These are phyloP conservation scores for Leccinum solheimii DNA, from an alignment of 1,284 basidiomycete genomes.

Conservation along the genomic window DNA sequence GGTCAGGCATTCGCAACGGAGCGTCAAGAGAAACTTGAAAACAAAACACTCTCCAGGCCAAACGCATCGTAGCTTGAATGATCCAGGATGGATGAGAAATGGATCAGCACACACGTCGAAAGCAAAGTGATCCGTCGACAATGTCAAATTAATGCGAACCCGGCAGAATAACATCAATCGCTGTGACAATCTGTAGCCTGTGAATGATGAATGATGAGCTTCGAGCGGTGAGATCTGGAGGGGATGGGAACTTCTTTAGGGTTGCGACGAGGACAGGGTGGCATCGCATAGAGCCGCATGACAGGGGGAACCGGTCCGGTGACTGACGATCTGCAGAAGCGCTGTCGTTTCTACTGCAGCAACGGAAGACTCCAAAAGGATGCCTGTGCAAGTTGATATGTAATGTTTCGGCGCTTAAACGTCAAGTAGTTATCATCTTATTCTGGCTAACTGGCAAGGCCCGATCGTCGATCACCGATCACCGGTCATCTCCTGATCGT, in stretches of 20 bases:
- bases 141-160: not conserved
- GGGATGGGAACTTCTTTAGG: not conserved
- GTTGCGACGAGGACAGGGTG: not conserved
- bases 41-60: not conserved
- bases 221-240: not conserved
- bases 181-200: not conserved
- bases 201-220: not conserved
- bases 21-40: not conserved
- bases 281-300: not conserved
- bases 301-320: not conserved
- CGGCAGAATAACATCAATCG: not conserved
- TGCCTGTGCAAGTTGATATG: not conserved
- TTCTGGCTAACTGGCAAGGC: not conserved
- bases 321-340: not conserved
- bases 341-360: not conserved
- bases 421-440: not conserved
- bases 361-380: not conserved
- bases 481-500: constrained; percentile 51
- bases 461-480: not conserved
- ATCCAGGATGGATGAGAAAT: not conserved
- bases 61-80: not conserved
- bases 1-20: not conserved
- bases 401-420: not conserved
- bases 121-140: not conserved
- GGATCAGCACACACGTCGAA: not conserved